Evolutionary conservation across 495 filamentous ascomycete genomes (phyloP).

Genomic region (Hyaloscypha hepaticicola): DNA sequence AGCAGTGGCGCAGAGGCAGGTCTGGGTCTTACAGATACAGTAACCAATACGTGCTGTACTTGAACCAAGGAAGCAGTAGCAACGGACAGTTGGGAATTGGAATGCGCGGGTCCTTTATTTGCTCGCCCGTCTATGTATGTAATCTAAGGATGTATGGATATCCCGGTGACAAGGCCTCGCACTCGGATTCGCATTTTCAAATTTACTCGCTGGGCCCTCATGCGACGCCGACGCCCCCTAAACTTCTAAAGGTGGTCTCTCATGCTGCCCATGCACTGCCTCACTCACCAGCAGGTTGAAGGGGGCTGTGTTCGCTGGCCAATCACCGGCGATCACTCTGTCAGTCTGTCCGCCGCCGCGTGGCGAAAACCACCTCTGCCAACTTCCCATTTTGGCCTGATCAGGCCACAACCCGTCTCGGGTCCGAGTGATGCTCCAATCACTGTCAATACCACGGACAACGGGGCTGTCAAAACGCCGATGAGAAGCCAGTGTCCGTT

Average conservation of each 20-base stretch:
- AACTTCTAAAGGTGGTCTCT: background rate
- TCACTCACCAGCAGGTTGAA: background rate
- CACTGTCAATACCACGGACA: background rate
- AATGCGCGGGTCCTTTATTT: no score
- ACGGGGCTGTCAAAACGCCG: background rate
- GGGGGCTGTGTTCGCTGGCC: background rate
- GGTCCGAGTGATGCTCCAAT: background rate
- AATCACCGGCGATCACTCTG: background rate
- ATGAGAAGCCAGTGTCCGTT: background rate
- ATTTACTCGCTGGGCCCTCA: constrained; percentile 6
- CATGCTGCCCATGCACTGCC: constrained; percentile 18
- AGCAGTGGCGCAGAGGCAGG: no score
- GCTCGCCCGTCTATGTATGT: no score
- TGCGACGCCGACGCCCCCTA: background rate
- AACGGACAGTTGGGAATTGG: no score
- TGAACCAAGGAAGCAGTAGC: no score
- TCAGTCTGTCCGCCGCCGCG: constrained; percentile 2
- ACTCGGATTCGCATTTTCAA: background rate
- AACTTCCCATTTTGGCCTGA: background rate
- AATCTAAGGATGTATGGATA: no score
- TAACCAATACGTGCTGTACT: no score
- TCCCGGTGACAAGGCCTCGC: no score
- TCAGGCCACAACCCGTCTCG: constrained; percentile 5
- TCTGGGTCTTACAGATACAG: no score
- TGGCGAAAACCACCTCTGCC: constrained; percentile 10